Evolutionary conservation across 1,139 yeast species (phyloP), one percentile per base, ranked within the genome.

Genomic region (Yamadazyma sp.): DNA sequence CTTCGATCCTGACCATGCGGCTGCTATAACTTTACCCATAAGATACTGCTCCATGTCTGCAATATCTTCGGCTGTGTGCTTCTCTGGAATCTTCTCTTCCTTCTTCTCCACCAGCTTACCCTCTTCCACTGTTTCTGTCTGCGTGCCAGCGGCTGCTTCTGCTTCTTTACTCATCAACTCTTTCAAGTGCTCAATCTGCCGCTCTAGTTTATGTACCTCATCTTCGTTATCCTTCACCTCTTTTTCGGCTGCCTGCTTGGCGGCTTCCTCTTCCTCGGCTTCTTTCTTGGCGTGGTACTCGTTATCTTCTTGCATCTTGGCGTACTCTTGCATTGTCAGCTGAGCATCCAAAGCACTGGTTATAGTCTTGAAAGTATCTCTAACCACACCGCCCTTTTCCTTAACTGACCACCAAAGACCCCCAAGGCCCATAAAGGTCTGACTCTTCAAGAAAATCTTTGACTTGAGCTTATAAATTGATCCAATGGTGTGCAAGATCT

Each of bases 1-100:
- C 52, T 81, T 82, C 16, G 96, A 86, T 1, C 97, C 97, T 35
- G 85, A 83, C 98, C 98, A 90, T 8, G 97, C 96, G 0, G 97
- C 97, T 3, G 94, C 90, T 35, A 90, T 69, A 3, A 90, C 90
- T 58, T 90, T 92, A 29, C 96, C 97, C 78, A 88, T 78, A 33
- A 90, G 67, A 41, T 83, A 74, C 51, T 89, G 83, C 56, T 90
- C 97, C 79, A 87, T 76, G 47, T 87, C 95, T 0, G 88, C 90
- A 41, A 86, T 66, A 43, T 86, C 89, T 56, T 88, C 97, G 2
- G 78, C 78, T 0, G 95, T 80, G 54, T 94, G 94, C 48, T 67
- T 69, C 31, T 63, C 67, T 0, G 76, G 76, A 3, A 61, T 51
- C 33, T 50, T 54, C 34, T 51, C 56, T 26, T 44, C 44, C 3